These are phyloP conservation scores for Artomyces pyxidatus DNA, from an alignment of 768 basidiomycete genomes.

Conservation along the genomic window DNA sequence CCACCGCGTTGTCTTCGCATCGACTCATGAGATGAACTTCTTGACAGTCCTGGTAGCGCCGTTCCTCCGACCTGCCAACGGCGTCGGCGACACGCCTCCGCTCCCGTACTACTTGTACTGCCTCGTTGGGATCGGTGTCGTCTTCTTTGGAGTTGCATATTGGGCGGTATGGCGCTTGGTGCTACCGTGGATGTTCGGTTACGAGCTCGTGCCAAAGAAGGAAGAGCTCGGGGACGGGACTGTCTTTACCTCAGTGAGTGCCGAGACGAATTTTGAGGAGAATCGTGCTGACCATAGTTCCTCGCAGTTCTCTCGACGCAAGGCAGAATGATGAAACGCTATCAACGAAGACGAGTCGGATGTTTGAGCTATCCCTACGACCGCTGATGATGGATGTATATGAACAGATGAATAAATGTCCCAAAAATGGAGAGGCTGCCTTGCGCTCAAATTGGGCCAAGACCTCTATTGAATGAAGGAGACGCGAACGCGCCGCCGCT, in stretches of 20 bases:
- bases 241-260: conserved; percentile 43
- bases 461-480: too few relatives aligned
- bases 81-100: conserved; percentile 51
- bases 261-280: too few relatives aligned
- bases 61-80: conserved; percentile 45
- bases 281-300: too few relatives aligned
- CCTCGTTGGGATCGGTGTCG: conserved; percentile 42
- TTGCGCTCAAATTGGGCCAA: too few relatives aligned
- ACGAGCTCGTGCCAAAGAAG: conserved; percentile 41
- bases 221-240: conserved; percentile 44
- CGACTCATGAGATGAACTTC: neutral
- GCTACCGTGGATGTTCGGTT: conserved; percentile 41
- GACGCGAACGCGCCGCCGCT: too few relatives aligned
- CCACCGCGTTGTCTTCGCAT: neutral
- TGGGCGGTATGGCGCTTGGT: conserved; percentile 49
- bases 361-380: too few relatives aligned
- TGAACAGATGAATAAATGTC: too few relatives aligned
- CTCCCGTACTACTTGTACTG: conserved; percentile 55
- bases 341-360: too few relatives aligned
- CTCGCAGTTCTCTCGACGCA: too few relatives aligned
- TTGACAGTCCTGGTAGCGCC: conserved; percentile 45
- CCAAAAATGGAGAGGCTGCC: too few relatives aligned
- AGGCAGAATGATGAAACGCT: too few relatives aligned
- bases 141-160: conserved; percentile 39
- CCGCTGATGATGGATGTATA: too few relatives aligned